Evolutionary conservation across 768 basidiomycete genomes (phyloP), one percentile per base, ranked within the genome.

Genomic region (Lactarius sanguifluus): DNA sequence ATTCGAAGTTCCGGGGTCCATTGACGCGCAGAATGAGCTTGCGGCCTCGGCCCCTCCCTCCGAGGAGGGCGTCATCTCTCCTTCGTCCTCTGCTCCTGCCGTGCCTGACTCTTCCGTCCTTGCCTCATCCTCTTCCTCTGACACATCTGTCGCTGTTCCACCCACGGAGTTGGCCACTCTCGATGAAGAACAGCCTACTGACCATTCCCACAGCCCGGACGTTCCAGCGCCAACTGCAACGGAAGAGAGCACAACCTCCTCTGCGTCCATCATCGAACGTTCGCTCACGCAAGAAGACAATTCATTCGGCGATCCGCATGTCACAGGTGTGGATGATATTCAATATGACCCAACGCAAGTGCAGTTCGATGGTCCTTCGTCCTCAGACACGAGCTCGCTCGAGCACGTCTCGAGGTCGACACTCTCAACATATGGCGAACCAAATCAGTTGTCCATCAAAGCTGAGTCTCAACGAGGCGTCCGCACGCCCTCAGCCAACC

Each of bases 401-500:
- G 36, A 38, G 36, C 36, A 38, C 12, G 40, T 71, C 34, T 66
- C 70, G 36, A 50, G 59, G 32, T 64, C 68, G 34, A 64, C 68
- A 43, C 23, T 63, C 23, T 64, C 68, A 36, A 64, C 69, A 32
- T 64, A 57, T 60, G 62, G 59, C 68, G 62, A 64, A 54, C 34
- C 56, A 52, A 69, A 60, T 60, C 65, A 55, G 55, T 50, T 62
- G 36, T 62, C 67, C 25, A 61, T 65, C 58, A 83, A 82, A 69
- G 72, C 59, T 50, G 71, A 71, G 28, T 36, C 59, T 9, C 61
- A 69, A 1, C 59, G 70, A 34, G 68, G 75, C 23, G 77, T 76
- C 16, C 81, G 79, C 69, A 79, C 80, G 0, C 88, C 91, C 10
- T 91, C 91, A 50, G 88, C 90, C 36, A 93, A 92, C 71, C 85